These are phyloP conservation scores for Hypoxylon sp. DNA, from an alignment of 2,329 filamentous ascomycete species.

Conservation along the genomic window DNA sequence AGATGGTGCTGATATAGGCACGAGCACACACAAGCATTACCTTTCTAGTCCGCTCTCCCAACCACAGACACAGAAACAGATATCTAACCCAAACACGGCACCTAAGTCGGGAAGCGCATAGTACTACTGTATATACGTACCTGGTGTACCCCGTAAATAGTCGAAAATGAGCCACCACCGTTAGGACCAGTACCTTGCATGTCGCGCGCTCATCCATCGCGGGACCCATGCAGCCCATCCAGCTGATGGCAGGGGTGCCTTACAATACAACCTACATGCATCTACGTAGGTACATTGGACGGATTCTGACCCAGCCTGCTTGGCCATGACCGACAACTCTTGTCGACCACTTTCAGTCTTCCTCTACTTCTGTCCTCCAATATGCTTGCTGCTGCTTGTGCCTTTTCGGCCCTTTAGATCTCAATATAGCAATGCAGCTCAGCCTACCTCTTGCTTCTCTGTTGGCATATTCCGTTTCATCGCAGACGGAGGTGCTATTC, in stretches of 20 bases:
- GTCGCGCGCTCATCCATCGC: slow-evolving; percentile 40
- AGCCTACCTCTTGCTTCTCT: slow-evolving; percentile 54
- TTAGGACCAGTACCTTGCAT: slow-evolving; percentile 46
- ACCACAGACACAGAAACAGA: slow-evolving; percentile 1
- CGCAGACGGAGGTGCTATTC: slow-evolving; percentile 56
- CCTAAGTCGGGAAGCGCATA: slow-evolving; percentile 6
- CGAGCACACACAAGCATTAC: slow-evolving; percentile 12
- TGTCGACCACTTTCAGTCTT: slow-evolving; percentile 41
- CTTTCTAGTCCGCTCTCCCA: slow-evolving; percentile 2
- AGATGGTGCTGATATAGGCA: slow-evolving; percentile 10
- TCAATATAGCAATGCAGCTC: slow-evolving; percentile 61
- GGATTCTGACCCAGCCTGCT: slow-evolving; percentile 34
- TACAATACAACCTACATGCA: slow-evolving; percentile 35
- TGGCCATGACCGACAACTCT: slow-evolving; percentile 41
- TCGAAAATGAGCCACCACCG: slow-evolving; percentile 43
- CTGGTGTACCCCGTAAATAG: slow-evolving; percentile 40
- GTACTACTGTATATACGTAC: slow-evolving; percentile 28
- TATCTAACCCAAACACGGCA: slow-evolving; percentile 9
- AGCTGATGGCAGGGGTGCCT: slow-evolving; percentile 44
- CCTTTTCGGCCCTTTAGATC: slow-evolving; percentile 53
- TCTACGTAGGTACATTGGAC: slow-evolving; percentile 41
- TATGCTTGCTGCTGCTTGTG: slow-evolving; percentile 46
- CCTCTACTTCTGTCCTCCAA: slow-evolving; percentile 48
- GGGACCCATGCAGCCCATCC: slow-evolving; percentile 40
- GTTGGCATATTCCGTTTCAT: slow-evolving; percentile 57